Base-by-base conservation (phyloP, 306 rosid genomes). In the Prunus mira region DNA sequence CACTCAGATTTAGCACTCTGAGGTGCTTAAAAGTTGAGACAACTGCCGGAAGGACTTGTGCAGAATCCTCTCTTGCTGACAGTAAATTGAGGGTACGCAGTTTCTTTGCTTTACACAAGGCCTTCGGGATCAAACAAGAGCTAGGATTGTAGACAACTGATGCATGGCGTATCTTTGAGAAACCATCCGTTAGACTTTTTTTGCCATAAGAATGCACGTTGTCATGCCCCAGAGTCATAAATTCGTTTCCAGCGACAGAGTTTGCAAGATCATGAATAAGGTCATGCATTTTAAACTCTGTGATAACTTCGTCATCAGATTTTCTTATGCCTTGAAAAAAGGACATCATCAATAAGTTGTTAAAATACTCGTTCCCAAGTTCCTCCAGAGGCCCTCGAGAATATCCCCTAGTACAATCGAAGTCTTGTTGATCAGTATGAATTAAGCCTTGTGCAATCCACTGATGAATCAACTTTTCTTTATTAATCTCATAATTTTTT, bases 381-480 rank as follows among this genome's bases (percentile, higher is more conserved):
- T n/a, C n/a, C n/a, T n/a, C n/a, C n/a, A n/a, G n/a, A n/a, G n/a
- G n/a, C n/a, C n/a, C n/a, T n/a, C n/a, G n/a, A n/a, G n/a, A n/a
- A n/a, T n/a, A n/a, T n/a, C n/a, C n/a, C n/a, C n/a, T n/a, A n/a
- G n/a, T n/a, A n/a, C n/a, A n/a, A n/a, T n/a, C n/a, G n/a, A n/a
- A n/a, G n/a, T n/a, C n/a, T n/a, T n/a, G n/a, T n/a, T n/a, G n/a
- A n/a, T n/a, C n/a, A n/a, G n/a, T n/a, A n/a, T n/a, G n/a, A n/a
- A n/a, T n/a, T 9, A 83, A 79, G 25, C 62, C 86, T 67, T 73
- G 58, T 20, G 86, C 83, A 10, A 83, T 19, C 81, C 81, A 83
- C 13, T 75, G 68, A 18, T 60, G 81, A 17, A 79, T 83, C 58
- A 79, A n/a, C 30, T 79, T 83, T 54, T 78, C 77, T 27, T 76